Evolutionary conservation across 371 early-diverging fungal species (phyloP).

Genomic region (Apophysomyces trapeziformis): DNA sequence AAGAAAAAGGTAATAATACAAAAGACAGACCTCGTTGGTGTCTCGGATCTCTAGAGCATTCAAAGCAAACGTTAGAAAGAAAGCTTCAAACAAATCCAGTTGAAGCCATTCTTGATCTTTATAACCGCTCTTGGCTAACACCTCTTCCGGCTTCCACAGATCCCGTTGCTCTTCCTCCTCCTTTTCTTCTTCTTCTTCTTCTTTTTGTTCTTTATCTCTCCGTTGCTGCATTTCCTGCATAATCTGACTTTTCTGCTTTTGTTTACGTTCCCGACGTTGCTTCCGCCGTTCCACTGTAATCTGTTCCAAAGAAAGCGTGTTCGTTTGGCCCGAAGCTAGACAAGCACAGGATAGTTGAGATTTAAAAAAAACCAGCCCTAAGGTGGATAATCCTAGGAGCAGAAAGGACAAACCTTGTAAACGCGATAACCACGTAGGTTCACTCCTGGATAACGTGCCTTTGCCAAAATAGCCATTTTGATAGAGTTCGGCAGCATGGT

Average conservation of each 20-base stretch:
- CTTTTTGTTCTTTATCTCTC: conserved; percentile 25
- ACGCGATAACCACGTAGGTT: conserved; percentile 72
- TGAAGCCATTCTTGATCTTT: conserved; percentile 60
- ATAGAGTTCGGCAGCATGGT: conserved; percentile 54
- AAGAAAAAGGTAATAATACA: not conserved
- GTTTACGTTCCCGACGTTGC: conserved; percentile 40
- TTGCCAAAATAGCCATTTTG: conserved; percentile 83
- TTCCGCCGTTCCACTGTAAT: conserved; percentile 52
- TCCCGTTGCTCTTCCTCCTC: conserved; percentile 13
- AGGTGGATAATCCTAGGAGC: not conserved
- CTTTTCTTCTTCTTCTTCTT: not conserved
- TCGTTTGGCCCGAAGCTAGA: not conserved
- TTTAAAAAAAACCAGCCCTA: not conserved
- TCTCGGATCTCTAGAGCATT: conserved; percentile 51
- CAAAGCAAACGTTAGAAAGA: conserved; percentile 66
- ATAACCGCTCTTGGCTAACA: conserved; percentile 10
- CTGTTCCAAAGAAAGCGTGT: conserved; percentile 37
- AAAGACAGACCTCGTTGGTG: conserved; percentile 28
- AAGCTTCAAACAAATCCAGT: conserved; percentile 69
- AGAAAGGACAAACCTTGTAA: not conserved
- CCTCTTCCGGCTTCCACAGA: conserved; percentile 14
- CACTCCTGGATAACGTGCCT: conserved; percentile 80
- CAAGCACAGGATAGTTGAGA: not conserved
- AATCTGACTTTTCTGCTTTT: too few species aligned
- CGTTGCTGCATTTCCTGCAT: conserved; percentile 48